A percentile compares a stretch with the other conserved stretches of the same genome.
These are phyloP conservation scores for Phytophthora ohioensis DNA, from an alignment of 352 stramenopile species.

Conservation along the genomic window DNA sequence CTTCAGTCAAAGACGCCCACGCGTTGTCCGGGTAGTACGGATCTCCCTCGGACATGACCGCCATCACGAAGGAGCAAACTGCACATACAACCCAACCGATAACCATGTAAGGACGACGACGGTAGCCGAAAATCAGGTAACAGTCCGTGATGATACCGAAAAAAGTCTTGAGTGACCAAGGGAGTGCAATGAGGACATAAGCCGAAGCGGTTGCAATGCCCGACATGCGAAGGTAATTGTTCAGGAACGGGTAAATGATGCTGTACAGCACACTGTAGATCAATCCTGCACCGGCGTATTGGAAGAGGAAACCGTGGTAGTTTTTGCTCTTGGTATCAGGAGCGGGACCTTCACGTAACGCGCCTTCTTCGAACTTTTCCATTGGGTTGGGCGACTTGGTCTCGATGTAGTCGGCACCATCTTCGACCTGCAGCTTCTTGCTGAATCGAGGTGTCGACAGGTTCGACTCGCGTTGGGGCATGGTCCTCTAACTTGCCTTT, in stretches of 20 bases:
- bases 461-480: conserved; percentile 23
- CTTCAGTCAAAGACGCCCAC: conserved; percentile 38
- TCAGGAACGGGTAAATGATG: conserved; percentile 61
- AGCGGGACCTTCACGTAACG: conserved; percentile 46
- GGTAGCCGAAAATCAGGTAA: conserved; percentile 85
- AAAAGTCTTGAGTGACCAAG: conserved; percentile 86
- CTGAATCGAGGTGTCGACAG: conserved; percentile 35
- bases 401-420: conserved; percentile 32
- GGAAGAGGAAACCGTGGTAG: conserved; percentile 54
- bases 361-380: conserved; percentile 46
- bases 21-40: conserved; percentile 67
- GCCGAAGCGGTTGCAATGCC: conserved; percentile 51
- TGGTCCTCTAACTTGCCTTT: conserved; percentile 6
- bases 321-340: conserved; percentile 46
- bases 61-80: conserved; percentile 51
- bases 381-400: conserved; percentile 41
- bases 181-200: conserved; percentile 62
- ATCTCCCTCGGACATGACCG: conserved; percentile 41
- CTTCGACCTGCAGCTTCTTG: conserved; percentile 32
- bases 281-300: conserved; percentile 59
- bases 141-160: conserved; percentile 88
- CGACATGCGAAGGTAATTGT: conserved; percentile 63
- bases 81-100: conserved; percentile 65
- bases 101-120: conserved; percentile 84
- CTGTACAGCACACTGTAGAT: conserved; percentile 57